Base-by-base conservation (phyloP, 305 asterid species). In the Striga hermonthica region DNA sequence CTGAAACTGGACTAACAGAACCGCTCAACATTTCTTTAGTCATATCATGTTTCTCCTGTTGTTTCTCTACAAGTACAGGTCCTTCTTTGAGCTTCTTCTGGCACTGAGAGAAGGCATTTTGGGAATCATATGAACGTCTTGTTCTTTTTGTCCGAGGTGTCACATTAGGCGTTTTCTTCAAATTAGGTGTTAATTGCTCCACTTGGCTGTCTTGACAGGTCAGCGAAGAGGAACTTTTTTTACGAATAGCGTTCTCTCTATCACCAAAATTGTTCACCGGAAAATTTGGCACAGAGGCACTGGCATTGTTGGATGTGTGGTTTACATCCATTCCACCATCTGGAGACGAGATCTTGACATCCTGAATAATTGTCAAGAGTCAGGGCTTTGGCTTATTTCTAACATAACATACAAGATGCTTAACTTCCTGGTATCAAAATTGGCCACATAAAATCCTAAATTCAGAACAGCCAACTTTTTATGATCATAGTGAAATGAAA, bases 1-100 rank as follows among this genome's bases (percentile, higher is more conserved):
- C 78, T 67, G 79, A 65, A 41, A 57, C 77, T 16, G 86, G 82
- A 74, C 84, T 77, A 57, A 47, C 36, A 63, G 61, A 72, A 50
- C 52, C 69, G 64, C 60, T 4, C 28, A 69, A 12, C 58, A 63
- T 59, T 38, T 60, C 72, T 65, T 74, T 38, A 39, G 79, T 64
- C 59, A 64, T 58, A 63, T 63, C 81, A 73, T 10, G 69, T 41
- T 66, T 68, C 67, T 65, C 72, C 40, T 60, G 59, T 67, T 65
- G 62, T 57, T 66, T 58, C 40, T 47, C 61, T 49, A 61, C 57
- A 15, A 50, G 57, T 15, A 5, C 53, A 65, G 56, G 62, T 72
- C 77, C 84, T 57, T 73, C 77, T 74, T 77, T 74, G 31, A 47
- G 71, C 63, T 65, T 79, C 66, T 82, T 68, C 45, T 22, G 38